Conservation (phyloP, 78 protist genomes). For the Goniomonas avonlea region DNA sequence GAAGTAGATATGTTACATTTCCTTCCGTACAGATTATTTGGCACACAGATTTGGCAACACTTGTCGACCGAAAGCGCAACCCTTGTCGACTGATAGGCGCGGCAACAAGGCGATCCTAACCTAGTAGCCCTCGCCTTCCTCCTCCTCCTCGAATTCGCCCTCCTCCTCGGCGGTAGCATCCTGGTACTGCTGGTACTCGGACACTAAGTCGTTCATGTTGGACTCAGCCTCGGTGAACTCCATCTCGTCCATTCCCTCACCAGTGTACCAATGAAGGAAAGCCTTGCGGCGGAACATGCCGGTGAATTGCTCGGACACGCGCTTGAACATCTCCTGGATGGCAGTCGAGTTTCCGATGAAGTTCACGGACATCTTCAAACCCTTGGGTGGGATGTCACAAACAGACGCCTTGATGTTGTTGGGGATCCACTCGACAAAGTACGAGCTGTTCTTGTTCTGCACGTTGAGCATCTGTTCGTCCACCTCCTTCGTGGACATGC, state of each 20-base stretch:
- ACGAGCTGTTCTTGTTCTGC: constrained; percentile 84
- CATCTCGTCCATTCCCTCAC: constrained; percentile 99
- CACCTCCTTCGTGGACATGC: constrained; percentile 91
- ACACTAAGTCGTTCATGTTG: constrained; percentile 94
- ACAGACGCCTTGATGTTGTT: constrained; percentile 93
- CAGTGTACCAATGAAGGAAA: constrained; percentile 98
- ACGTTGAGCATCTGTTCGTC: constrained; percentile 92
- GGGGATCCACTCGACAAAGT: constrained; percentile 99
- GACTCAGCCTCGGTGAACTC: constrained; percentile 97
- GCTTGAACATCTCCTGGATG: constrained; percentile 96
- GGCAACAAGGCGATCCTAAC: no score
- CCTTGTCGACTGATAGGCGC: no score
- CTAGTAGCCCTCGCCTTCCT: constrained; percentile 45
- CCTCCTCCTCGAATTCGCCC: constrained; percentile 61
- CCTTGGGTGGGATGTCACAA: constrained; percentile 95
- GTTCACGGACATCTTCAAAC: constrained; percentile 90
- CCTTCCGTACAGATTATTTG: no score
- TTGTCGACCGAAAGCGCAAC: no score
- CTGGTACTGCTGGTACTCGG: constrained; percentile 94
- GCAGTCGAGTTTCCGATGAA: constrained; percentile 94
- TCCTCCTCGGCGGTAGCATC: constrained; percentile 76
- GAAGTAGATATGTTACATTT: no score
- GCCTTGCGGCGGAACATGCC: constrained; percentile 97
- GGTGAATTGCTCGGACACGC: constrained; percentile 89
- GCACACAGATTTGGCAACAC: no score